phyloP scores from a whole-genome alignment of 2,329 filamentous ascomycete genomes.

The Penicillium sp. region DNA sequence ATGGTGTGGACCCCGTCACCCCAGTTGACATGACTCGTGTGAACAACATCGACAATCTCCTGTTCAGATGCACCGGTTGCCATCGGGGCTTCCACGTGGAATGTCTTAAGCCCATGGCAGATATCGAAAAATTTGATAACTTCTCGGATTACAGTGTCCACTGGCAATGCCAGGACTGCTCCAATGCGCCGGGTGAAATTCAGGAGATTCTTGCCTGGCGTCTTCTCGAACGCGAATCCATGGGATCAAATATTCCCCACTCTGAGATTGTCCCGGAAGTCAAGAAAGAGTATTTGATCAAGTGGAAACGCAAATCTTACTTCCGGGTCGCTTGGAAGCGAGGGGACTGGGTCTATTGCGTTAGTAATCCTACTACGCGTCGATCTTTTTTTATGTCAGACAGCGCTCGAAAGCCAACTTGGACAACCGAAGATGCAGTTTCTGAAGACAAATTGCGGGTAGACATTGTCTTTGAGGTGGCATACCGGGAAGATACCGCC shows the following conservation, averaged over 20 bases:
- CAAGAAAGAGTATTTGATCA: slow-evolving; percentile 87
- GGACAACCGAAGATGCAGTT: slow-evolving; percentile 73
- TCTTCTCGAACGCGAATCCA: slow-evolving; percentile 59
- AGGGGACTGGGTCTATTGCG: slow-evolving; percentile 82
- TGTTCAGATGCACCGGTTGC: slow-evolving; percentile 81
- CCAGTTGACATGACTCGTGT: slow-evolving; percentile 61
- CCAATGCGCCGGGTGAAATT: slow-evolving; percentile 63
- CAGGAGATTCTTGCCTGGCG: slow-evolving; percentile 86
- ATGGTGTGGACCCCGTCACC: slow-evolving; percentile 72
- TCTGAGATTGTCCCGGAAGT: slow-evolving; percentile 64
- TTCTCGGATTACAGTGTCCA: slow-evolving; percentile 68
- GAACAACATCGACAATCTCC: slow-evolving; percentile 71
- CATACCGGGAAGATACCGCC: slow-evolving; percentile 59
- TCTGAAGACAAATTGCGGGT: slow-evolving; percentile 81
- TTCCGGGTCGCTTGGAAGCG: slow-evolving; percentile 82
- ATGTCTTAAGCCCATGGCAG: slow-evolving; percentile 62
- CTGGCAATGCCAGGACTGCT: slow-evolving; percentile 81
- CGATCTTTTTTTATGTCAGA: slow-evolving; percentile 72
- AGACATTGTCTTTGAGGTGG: slow-evolving; percentile 85
- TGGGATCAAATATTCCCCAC: slow-evolving; percentile 41
- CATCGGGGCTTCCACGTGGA: slow-evolving; percentile 78
- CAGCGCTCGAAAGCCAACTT: slow-evolving; percentile 61
- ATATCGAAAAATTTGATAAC: slow-evolving; percentile 30
- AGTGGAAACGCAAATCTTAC: slow-evolving; percentile 80
- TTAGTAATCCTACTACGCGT: slow-evolving; percentile 62